Base-by-base conservation (phyloP, 2,329 filamentous ascomycete genomes). In the Neocatenulostroma microsporum region DNA sequence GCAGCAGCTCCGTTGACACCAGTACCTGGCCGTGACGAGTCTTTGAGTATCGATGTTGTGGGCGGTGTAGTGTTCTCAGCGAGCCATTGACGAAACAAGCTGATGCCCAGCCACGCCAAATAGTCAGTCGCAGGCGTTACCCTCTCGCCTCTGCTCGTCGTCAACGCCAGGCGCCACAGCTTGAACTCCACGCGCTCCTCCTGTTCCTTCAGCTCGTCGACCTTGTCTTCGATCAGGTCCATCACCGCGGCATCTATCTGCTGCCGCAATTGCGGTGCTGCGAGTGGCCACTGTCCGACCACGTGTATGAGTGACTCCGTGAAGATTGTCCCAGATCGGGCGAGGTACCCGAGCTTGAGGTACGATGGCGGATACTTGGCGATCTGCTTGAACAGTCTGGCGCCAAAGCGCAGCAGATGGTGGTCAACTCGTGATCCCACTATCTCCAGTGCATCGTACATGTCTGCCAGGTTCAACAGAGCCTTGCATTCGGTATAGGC, bases 331-430 rank as follows among this genome's bases (percentile, higher is more conserved):
- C 83, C 82, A 53, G 81, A 88, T 29, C 84, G 78, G 7, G 87
- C 82, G 27, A 94, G 72, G 53, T 87, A 94, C 24, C 87, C 88
- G 1, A 96, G 74, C 40, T 88, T 88, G 31, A 95, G 74, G 56
- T 95, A 96, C 41, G 80, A 87, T 31, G 91, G 84, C 10, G 89
- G 88, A 56, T 95, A 95, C 62, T 94, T 95, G 35, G 88, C 87
- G 45, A 95, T 93, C 62, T 95, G 89, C 61, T 91, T 94, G 82
- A 88, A 95, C 2, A 96, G 72, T 2, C 86, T 76, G 15, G 82
- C 84, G 53, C 91, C 86, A 59, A 95, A 96, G 50, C 91, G 85
- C 12, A 96, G 69, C 11, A 96, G 72, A 60, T 96, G 89, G 64
- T 96, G 88, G 62, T 95, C 89, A 29, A 95, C 84, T 24, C 89